phyloP scores from a whole-genome alignment of 441 rosid genomes.

The Codiaeum variegatum region DNA sequence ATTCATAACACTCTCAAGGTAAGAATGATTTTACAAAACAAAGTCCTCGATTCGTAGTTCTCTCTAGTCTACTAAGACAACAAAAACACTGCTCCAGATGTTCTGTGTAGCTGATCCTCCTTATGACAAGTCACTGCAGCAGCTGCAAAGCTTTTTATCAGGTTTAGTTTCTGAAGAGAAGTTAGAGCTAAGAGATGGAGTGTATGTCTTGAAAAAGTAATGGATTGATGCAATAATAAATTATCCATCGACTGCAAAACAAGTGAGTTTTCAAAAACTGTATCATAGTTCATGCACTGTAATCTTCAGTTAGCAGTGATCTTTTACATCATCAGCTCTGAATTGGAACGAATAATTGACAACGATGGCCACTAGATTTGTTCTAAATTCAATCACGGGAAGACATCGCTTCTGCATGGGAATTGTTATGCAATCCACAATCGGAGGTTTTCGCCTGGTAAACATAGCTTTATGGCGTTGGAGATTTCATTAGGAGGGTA shows the following conservation, averaged over 20 bases:
- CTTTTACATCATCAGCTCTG: not conserved
- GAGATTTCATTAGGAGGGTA: not conserved
- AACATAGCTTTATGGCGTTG: not conserved
- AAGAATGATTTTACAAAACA: conserved; percentile 19
- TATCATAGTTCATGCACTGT: not conserved
- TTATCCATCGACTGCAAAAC: not conserved
- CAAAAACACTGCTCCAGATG: conserved; percentile 47
- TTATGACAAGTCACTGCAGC: conserved; percentile 89
- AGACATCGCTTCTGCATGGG: not conserved
- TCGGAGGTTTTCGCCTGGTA: not conserved
- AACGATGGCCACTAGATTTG: not conserved
- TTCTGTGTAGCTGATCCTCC: conserved; percentile 87
- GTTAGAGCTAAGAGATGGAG: conserved; percentile 72
- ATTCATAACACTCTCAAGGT: conserved; percentile 94
- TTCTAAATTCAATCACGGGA: not conserved
- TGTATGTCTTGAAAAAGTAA: conserved; percentile 82
- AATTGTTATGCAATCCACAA: not conserved
- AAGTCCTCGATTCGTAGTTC: not conserved
- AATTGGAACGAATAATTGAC: not conserved
- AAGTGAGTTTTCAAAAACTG: conserved; percentile 11
- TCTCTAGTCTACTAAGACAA: not conserved
- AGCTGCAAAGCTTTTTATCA: conserved; percentile 84
- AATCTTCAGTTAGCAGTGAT: not conserved
- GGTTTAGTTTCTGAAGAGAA: conserved; percentile 86
- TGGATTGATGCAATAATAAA: not conserved